These are phyloP conservation scores for Collybia sp. DNA, from an alignment of 768 basidiomycete genomes.

Conservation along the genomic window DNA sequence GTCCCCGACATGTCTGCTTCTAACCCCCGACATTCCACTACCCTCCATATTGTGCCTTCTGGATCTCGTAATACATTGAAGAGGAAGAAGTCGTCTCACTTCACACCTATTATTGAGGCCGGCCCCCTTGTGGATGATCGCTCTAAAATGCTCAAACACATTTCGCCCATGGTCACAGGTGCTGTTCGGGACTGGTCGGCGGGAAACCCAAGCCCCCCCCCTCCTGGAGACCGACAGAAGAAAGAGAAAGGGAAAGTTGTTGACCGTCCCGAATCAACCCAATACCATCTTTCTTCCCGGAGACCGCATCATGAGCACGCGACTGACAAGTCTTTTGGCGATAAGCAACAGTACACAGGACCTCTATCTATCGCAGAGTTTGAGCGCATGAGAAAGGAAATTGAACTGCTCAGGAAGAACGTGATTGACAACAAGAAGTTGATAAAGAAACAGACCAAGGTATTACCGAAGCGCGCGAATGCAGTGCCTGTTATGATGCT, in stretches of 20 bases:
- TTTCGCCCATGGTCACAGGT: no score
- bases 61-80: conserved; percentile 11
- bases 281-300: neutral
- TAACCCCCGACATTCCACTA: neutral
- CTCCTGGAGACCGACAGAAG: neutral
- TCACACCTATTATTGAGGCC: no score
- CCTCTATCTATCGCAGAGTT: conserved; percentile 42
- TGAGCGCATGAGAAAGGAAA: conserved; percentile 51
- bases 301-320: neutral
- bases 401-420: conserved; percentile 49
- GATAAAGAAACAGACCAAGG: conserved; percentile 55
- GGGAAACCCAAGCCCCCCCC: no score
- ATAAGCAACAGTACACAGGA: conserved; percentile 19
- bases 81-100: conserved; percentile 16
- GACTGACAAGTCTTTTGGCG: conserved; percentile 8
- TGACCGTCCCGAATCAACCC: conserved; percentile 6
- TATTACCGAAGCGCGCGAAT: conserved; percentile 17
- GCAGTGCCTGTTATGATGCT: conserved; percentile 3
- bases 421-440: conserved; percentile 42
- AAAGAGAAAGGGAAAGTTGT: conserved; percentile 18
- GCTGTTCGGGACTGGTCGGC: no score
- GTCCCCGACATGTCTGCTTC: no score
- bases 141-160: no score
- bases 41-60: neutral
- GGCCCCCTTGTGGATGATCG: no score